A percentile compares a stretch with the other conserved stretches of the same genome.
Evolutionary conservation across 2,329 filamentous ascomycete genomes (phyloP).

Genomic region (Diaporthe helianthi): DNA sequence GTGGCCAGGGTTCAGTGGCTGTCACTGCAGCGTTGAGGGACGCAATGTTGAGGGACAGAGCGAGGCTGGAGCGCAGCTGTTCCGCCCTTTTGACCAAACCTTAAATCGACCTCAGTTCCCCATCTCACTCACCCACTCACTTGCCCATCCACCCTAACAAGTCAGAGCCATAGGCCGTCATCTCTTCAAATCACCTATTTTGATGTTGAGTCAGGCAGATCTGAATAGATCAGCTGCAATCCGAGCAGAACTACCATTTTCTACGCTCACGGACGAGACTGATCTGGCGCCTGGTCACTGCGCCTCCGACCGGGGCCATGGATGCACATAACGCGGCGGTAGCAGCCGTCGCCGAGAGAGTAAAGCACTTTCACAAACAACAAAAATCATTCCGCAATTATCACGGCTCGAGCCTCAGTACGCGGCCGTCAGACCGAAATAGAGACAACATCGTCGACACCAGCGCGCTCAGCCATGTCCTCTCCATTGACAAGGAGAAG

Average conservation of each 20-base stretch:
- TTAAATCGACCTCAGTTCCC: conserved; percentile 7
- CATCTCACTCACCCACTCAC: background rate
- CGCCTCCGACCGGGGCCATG: conserved; percentile 39
- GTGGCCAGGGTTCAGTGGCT: background rate
- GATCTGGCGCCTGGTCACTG: background rate
- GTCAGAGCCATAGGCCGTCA: no score
- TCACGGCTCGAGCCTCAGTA: conserved; percentile 80
- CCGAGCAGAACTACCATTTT: background rate
- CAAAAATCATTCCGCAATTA: conserved; percentile 73
- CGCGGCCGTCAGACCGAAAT: conserved; percentile 61
- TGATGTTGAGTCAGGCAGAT: background rate
- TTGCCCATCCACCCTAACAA: background rate
- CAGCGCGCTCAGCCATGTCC: conserved; percentile 66
- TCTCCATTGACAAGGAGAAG: conserved; percentile 61
- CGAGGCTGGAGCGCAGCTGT: background rate
- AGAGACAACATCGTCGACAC: conserved; percentile 70
- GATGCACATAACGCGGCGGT: conserved; percentile 55
- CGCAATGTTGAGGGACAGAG: conserved; percentile 14
- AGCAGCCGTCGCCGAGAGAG: conserved; percentile 49
- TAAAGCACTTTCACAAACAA: conserved; percentile 52
- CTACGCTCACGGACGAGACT: background rate
- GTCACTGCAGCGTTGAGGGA: no score
- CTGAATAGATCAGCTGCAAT: background rate
- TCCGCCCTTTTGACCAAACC: conserved; percentile 7
- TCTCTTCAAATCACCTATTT: background rate